Evolutionary conservation across 257 asterid species (phyloP), one percentile per base, ranked within the genome.

Genomic region (Ehretia macrophylla): DNA sequence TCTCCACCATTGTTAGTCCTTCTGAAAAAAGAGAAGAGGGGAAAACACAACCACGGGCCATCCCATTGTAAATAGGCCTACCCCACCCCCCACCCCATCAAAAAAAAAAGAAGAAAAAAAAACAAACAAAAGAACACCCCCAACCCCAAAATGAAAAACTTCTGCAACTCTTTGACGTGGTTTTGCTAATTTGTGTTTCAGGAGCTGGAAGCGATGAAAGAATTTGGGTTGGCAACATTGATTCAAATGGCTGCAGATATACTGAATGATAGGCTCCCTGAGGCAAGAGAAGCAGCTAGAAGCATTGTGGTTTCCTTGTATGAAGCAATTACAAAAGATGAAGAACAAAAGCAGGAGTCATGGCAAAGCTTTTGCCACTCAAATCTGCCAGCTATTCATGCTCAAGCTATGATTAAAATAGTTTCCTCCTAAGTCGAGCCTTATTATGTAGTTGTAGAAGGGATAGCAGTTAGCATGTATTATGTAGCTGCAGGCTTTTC

Each of bases 201-300:
- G 99, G 95, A 82, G 71, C 64, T 71, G 67, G 81, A 79, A 68
- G 75, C 70, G 37, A 93, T 89, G 92, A 74, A 86, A 55, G 94
- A 83, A 46, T 82, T 80, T 50, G 97, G 97, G 46, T 42, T 83
- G 59, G 73, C 22, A 32, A 44, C 62, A 10, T 22, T 85, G 78
- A 76, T 82, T 14, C 77, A 85, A 71, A 81, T 49, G 17, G 92
- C 83, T 13, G 72, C 86, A 14, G 79, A 76, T 40, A 68, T 85
- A 79, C 66, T 83, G 51, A 93, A 89, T 38, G 99, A 89, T 64
- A 72, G 88, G 68, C 99, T 93, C 13, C 97, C 94, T 0, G 97
- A 86, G 75, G 99, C 97, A 37, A 75, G 97, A 74, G 99, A 86
- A 69, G 94, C 97, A 11, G 97, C 97, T 32, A 70, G 95, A 60